Conservation (phyloP, 345 rosid genomes). For the Ceriops decandra region DNA sequence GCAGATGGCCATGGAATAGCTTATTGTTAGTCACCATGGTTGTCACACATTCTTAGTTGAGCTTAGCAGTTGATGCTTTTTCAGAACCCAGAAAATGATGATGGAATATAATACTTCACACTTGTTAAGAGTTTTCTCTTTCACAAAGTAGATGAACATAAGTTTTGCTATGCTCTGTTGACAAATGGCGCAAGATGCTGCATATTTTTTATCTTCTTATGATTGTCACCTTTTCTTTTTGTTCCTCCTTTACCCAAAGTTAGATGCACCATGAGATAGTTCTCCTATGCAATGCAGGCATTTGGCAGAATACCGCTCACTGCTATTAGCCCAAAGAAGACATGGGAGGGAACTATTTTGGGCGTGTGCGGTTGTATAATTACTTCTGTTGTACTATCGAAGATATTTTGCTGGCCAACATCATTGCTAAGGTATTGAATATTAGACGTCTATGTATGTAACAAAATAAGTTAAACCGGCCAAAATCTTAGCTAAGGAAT, state of each 20-base stretch:
- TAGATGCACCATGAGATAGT: conserved; percentile 6
- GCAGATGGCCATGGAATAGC: neutral
- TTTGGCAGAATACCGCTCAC: conserved; percentile 82
- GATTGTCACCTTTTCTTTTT: neutral
- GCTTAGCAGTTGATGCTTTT: neutral
- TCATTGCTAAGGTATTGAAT: conserved; percentile 62
- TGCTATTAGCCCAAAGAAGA: conserved; percentile 82
- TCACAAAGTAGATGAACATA: neutral
- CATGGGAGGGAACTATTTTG: conserved; percentile 86
- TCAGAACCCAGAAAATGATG: neutral
- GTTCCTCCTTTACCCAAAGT: neutral
- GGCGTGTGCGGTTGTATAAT: conserved; percentile 86
- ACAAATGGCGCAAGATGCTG: neutral
- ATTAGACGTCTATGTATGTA: neutral
- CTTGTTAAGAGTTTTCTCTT: neutral
- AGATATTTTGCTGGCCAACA: conserved; percentile 67
- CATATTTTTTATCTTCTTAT: neutral
- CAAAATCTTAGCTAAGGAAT: neutral
- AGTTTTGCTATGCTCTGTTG: neutral
- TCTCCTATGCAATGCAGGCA: conserved; percentile 44
- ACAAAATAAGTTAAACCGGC: neutral
- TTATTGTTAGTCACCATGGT: neutral
- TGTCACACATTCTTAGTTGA: neutral
- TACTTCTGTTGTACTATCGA: conserved; percentile 52
- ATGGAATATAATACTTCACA: neutral